phyloP scores from a whole-genome alignment of 2,329 filamentous ascomycete genomes.

The Verticillium alfalfae region DNA sequence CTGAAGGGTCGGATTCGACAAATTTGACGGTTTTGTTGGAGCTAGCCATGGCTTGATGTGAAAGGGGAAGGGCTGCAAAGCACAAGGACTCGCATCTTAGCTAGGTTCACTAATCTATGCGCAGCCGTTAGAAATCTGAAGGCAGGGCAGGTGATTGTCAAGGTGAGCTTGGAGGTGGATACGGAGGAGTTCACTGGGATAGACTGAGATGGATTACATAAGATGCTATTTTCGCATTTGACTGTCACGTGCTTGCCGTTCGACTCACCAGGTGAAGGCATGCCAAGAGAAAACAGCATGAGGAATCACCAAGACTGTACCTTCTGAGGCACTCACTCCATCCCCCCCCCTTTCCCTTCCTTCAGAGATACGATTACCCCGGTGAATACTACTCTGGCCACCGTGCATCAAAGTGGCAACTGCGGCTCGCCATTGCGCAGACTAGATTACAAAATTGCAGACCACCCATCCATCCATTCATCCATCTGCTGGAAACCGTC shows the following conservation, averaged over 20 bases:
- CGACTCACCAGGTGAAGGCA: too few species aligned
- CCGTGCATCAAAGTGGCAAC: not conserved
- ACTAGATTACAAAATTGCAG: not conserved
- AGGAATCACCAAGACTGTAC: too few species aligned
- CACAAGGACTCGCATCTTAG: not conserved
- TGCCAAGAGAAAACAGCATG: too few species aligned
- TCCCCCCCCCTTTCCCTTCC: too few species aligned
- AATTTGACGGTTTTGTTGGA: slow-evolving; percentile 40
- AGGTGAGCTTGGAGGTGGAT: too few species aligned
- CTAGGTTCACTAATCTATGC: not conserved
- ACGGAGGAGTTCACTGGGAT: not conserved
- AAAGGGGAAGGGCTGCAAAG: not conserved
- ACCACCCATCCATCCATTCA: not conserved
- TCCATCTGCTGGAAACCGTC: not conserved
- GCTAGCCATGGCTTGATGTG: slow-evolving; percentile 7
- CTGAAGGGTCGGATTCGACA: slow-evolving; percentile 47
- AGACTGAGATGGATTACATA: too few species aligned
- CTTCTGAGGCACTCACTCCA: too few species aligned
- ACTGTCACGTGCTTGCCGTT: not conserved
- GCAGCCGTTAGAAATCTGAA: not conserved
- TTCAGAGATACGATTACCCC: too few species aligned
- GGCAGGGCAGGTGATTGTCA: too few species aligned
- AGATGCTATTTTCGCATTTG: not conserved
- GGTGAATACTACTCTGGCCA: too few species aligned
- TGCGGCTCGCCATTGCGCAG: not conserved